These are phyloP conservation scores for Aegilops speltoides DNA, from an alignment of 176 grass and related monocot genomes.

Conservation along the genomic window DNA sequence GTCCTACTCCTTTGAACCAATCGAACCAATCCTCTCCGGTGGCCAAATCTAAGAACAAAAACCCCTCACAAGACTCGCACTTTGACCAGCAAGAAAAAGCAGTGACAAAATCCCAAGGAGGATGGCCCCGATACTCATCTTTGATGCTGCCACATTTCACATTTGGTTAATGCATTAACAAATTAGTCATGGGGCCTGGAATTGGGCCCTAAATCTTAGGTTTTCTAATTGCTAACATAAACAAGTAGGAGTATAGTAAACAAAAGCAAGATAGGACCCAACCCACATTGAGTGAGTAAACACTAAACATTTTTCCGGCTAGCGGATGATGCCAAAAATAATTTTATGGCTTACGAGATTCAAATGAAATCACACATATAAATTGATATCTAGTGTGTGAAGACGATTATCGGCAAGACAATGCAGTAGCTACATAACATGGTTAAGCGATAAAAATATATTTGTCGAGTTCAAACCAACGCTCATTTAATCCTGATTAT, in stretches of 20 bases:
- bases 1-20: slow-evolving; percentile 38
- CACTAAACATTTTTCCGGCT: not conserved
- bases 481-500: not conserved
- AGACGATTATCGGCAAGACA: not conserved
- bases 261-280: not conserved
- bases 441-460: not conserved
- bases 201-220: not conserved
- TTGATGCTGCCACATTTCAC: not conserved
- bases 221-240: not conserved
- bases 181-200: not conserved
- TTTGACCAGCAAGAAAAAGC: not conserved
- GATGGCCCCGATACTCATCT: not conserved
- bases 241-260: slow-evolving; percentile 6
- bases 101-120: not conserved
- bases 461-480: not conserved
- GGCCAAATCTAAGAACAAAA: slow-evolving; percentile 58
- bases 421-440: not conserved
- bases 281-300: not conserved
- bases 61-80: not conserved
- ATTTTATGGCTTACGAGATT: not conserved
- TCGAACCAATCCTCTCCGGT: slow-evolving; percentile 36
- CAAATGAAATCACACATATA: not conserved
- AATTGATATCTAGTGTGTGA: not conserved
- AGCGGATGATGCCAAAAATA: not conserved
- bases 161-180: not conserved